Evolutionary conservation across 805 yeast species (phyloP), one percentile per base, ranked within the genome.

Genomic region (Metschnikowia hibisci): DNA sequence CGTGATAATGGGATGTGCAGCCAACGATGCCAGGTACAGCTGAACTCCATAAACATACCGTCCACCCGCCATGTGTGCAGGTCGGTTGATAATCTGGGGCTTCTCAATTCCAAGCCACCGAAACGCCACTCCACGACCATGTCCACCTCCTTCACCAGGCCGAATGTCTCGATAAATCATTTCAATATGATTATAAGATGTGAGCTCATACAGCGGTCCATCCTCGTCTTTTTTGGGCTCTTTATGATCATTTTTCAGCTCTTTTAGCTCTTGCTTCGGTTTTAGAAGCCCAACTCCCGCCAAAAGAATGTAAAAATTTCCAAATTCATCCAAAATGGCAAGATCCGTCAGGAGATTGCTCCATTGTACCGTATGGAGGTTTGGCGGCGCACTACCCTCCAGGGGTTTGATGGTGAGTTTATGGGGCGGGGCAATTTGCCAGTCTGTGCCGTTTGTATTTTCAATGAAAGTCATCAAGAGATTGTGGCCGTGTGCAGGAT

Each of bases 71-170:
- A 37, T 13, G 22, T 37, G 40, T 0, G 88, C 87, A 0, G 86
- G 85, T n/a, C 75, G 68, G 45, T 75, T 78, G 12, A 77, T 64
- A 13, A 81, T 71, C 34, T 79, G 76, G 1, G 82, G 78, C 51
- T 87, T 87, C 39, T 84, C 87, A n/a, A 77, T 66, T 34, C 78
- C 79, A 22, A 88, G 70, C 96, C 96, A 88, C 52, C 77, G 76
- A 58, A 83, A 74, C 0, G 82, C 78, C 11, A 77, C 69, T 22
- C 53, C 50, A 4, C 32, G 30, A 22, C 40, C 45, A 14, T 45
- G 48, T 9, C 38, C 23, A 4, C 12, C 33, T 6, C 22, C 25
- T 8, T 31, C 8, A 15, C 60, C 51, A 36, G 35, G 51, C 41
- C 29, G 40, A 4, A 47, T 39, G 48, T 78, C 82, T 4, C 73